Evolutionary conservation across 140 eudicot species (phyloP), one percentile per base, ranked within the genome.

Genomic region (Ambrosia hybrid): DNA sequence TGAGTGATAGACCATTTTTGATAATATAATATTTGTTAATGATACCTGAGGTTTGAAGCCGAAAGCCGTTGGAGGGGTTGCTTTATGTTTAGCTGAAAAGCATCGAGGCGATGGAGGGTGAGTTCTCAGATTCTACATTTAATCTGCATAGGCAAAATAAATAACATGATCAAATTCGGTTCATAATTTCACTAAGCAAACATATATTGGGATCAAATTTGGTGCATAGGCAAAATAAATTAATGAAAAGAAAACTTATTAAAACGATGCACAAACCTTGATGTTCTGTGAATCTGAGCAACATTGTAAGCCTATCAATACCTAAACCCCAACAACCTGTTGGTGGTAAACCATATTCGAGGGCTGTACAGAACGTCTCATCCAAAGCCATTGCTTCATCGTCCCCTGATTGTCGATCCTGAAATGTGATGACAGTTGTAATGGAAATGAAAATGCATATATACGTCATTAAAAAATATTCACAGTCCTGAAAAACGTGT

Each of bases 241-340:
- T n/a, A n/a, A n/a, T n/a, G n/a, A n/a, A n/a, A n/a, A n/a, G n/a
- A 12, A 34, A 5, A 52, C 4, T 10, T 45, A 52, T 21, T 26
- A 51, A 9, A 10, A 71, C 38, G 45, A 34, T 10, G 26, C 10
- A 57, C 79, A 52, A 46, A 91, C 98, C 98, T 92, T 92, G 62
- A 92, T 92, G 70, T 92, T 92, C 70, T 89, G 96, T 43, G 98
- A 92, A 75, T 92, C 98, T 2, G 98, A 92, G 68, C 79, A 89
- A 14, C 98, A 92, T 92, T 13, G 96, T 75, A 69, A 92, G 89
- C 33, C 98, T 79, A 72, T 92, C 98, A 67, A 92, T 84, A 46
- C 98, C 98, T 78, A 92, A 65, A 36, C 98, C 98, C 98, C 98
- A 92, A 34, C 98, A 95, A 71, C 95, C 96, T 71, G 98, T 92